These are phyloP conservation scores for Rubia balearica DNA, from an alignment of 305 asterid genomes.

Conservation along the genomic window DNA sequence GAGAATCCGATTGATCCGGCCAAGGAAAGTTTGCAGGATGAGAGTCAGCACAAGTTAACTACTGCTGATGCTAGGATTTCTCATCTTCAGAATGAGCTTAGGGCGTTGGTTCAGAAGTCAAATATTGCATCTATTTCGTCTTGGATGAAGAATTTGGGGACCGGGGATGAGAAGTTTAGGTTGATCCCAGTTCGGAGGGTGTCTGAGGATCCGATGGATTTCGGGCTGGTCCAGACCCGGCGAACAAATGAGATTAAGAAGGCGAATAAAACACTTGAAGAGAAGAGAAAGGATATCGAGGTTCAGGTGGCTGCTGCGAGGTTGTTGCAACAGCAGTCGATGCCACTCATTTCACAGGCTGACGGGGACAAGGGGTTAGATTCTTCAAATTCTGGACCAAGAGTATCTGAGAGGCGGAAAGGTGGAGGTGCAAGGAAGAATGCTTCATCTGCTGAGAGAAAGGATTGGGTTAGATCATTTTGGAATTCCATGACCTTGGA, in stretches of 20 bases:
- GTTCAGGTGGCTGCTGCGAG: conserved; percentile 92
- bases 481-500: conserved; percentile 70
- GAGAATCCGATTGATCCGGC: conserved; percentile 89
- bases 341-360: conserved; percentile 35
- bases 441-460: conserved; percentile 63
- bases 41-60: conserved; percentile 60
- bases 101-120: conserved; percentile 65
- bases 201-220: conserved; percentile 86
- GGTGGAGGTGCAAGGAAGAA: conserved; percentile 46
- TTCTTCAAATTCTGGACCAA: conserved; percentile 45
- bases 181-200: conserved; percentile 74
- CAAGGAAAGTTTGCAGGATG: conserved; percentile 76
- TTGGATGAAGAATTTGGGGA: conserved; percentile 79
- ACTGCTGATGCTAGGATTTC: conserved; percentile 52
- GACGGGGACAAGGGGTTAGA: conserved; percentile 57
- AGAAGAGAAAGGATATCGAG: conserved; percentile 87
- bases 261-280: conserved; percentile 75
- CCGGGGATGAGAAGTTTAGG: conserved; percentile 76
- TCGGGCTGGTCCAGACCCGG: conserved; percentile 49
- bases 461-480: conserved; percentile 58
- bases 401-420: conserved; percentile 64
- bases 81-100: conserved; percentile 59
- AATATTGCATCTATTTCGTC: conserved; percentile 68
- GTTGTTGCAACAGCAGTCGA: conserved; percentile 80
- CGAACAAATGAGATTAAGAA: conserved; percentile 86